These are phyloP conservation scores for Heritiera littoralis DNA, from an alignment of 345 rosid species.

Conservation along the genomic window DNA sequence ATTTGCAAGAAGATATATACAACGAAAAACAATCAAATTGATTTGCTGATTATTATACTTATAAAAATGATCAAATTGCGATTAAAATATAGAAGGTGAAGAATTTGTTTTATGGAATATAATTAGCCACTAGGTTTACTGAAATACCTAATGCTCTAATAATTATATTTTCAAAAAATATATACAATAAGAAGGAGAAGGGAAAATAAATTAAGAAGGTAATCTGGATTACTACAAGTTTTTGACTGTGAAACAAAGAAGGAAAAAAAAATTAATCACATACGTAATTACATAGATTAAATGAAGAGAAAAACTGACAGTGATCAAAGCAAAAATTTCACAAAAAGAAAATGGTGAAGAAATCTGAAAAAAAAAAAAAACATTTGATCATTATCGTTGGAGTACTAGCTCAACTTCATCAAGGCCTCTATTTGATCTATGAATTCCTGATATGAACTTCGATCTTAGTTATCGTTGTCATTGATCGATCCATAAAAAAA, in stretches of 20 bases:
- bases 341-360: neutral
- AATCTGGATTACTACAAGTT: neutral
- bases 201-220: neutral
- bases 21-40: neutral
- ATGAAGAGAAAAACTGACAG: neutral
- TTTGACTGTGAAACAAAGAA: neutral
- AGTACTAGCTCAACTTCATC: neutral
- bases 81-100: neutral
- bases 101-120: neutral
- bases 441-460: neutral
- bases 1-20: neutral
- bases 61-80: neutral
- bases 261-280: neutral
- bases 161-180: neutral
- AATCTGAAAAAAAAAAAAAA: neutral
- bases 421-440: neutral
- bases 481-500: slow-evolving; percentile 19
- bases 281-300: slow-evolving; percentile 7
- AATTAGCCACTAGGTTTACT: neutral
- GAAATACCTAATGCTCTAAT: neutral
- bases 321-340: slow-evolving; percentile 3
- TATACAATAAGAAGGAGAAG: neutral
- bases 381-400: neutral
- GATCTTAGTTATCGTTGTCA: neutral
- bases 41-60: neutral